These are phyloP conservation scores for Punctularia strigosozonata DNA, from an alignment of 768 basidiomycete genomes.

Conservation along the genomic window DNA sequence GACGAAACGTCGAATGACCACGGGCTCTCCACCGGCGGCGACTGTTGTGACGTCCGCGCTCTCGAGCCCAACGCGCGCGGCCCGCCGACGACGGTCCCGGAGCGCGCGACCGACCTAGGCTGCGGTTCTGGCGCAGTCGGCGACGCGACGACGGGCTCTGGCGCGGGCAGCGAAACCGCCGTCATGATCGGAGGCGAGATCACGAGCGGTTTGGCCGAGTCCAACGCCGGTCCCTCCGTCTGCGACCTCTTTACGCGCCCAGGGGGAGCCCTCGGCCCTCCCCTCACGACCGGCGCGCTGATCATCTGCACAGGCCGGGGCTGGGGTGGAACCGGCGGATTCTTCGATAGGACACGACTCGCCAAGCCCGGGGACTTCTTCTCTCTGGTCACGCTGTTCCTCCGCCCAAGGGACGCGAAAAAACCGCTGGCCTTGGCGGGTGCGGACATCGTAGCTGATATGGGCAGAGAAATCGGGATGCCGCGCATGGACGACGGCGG, in stretches of 20 bases:
- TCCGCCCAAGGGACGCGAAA: slow-evolving; percentile 66
- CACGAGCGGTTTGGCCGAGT: too few species aligned
- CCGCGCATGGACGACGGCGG: slow-evolving; percentile 17
- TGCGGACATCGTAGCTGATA: slow-evolving; percentile 25
- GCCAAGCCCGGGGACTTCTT: slow-evolving; percentile 17
- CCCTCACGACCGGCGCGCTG: slow-evolving; percentile 45
- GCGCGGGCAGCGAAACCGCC: slow-evolving; percentile 17
- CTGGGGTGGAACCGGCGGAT: slow-evolving; percentile 20
- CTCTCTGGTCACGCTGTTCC: slow-evolving; percentile 44
- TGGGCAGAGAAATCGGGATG: slow-evolving; percentile 11
- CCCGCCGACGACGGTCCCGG: too few species aligned
- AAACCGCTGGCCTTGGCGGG: slow-evolving; percentile 23
- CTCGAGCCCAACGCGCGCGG: too few species aligned
- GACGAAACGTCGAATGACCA: slow-evolving; percentile 14
- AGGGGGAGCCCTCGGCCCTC: slow-evolving; percentile 64
- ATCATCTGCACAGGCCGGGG: slow-evolving; percentile 21
- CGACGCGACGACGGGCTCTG: slow-evolving; percentile 29
- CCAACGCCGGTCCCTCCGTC: slow-evolving; percentile 27
- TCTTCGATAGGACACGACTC: slow-evolving; percentile 26
- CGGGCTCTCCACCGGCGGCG: slow-evolving; percentile 7
- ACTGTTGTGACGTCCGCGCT: too few species aligned
- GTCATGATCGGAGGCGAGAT: too few species aligned
- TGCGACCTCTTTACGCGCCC: slow-evolving; percentile 51
- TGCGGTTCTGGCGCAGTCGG: slow-evolving; percentile 10
- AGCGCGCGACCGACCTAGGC: slow-evolving; percentile 7